A percentile compares a stretch with the other conserved stretches of the same genome.
These are phyloP conservation scores for Tritrichomonas musculus DNA, from an alignment of 208 protist genomes.

Conservation along the genomic window DNA sequence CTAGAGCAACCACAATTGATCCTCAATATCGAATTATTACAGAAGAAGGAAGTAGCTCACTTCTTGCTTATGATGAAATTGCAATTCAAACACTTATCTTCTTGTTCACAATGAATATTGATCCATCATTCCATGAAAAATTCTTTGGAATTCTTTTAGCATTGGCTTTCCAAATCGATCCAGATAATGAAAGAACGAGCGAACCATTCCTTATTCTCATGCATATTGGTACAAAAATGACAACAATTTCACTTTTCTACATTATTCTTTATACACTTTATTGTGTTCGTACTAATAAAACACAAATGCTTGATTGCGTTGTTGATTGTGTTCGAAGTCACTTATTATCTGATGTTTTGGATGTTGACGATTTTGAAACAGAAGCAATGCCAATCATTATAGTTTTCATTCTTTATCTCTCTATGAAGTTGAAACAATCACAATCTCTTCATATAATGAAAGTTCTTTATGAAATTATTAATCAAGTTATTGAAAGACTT, in stretches of 20 bases:
- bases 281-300: not conserved
- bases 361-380: not conserved
- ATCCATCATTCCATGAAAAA: not conserved
- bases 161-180: not conserved
- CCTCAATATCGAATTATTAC: not conserved
- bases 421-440: not conserved
- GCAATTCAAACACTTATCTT: not conserved
- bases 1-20: not conserved
- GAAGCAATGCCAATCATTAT: not conserved
- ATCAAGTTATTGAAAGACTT: not conserved
- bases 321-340: not conserved
- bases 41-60: not conserved
- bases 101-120: not conserved
- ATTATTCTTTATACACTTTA: not conserved
- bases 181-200: not conserved
- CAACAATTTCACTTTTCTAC: not conserved
- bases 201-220: slow-evolving; percentile 15
- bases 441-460: not conserved
- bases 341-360: not conserved
- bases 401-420: not conserved
- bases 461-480: not conserved
- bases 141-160: not conserved
- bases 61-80: not conserved
- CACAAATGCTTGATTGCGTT: not conserved
- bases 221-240: not conserved